A percentile compares a stretch with the other conserved stretches of the same genome.
Conservation (phyloP, 106 monocot species). For the Dendrobium chrysotoxum region DNA sequence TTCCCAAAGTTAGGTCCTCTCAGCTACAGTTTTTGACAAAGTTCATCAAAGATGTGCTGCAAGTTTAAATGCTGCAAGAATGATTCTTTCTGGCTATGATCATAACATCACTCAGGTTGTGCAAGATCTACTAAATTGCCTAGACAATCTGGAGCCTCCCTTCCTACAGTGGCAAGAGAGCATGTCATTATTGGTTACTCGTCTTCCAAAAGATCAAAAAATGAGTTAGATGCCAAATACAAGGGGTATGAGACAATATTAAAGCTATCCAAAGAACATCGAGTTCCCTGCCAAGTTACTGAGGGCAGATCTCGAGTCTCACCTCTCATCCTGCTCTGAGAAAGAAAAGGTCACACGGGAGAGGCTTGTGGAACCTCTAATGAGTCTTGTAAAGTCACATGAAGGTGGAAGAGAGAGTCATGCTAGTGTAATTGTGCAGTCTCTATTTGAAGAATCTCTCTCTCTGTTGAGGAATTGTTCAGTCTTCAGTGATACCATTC, state of each 20-base stretch:
- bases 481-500: conserved; percentile 89
- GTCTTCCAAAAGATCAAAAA: conserved; percentile 87
- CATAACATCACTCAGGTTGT: conserved; percentile 83
- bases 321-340: conserved; percentile 62
- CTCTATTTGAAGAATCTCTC: conserved; percentile 92
- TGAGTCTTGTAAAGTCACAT: conserved; percentile 83
- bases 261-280: conserved; percentile 39
- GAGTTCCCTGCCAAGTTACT: conserved; percentile 93
- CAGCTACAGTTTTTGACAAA: conserved; percentile 92
- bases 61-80: conserved; percentile 74
- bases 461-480: conserved; percentile 90
- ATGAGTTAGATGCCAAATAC: conserved; percentile 83
- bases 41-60: conserved; percentile 83
- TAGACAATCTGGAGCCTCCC: conserved; percentile 92
- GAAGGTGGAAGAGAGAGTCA: conserved; percentile 98
- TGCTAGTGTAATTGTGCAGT: conserved; percentile 74
- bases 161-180: conserved; percentile 97
- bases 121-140: conserved; percentile 68
- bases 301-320: conserved; percentile 67
- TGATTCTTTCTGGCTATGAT: conserved; percentile 98
- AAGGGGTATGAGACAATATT: conserved; percentile 65
- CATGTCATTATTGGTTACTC: conserved; percentile 94
- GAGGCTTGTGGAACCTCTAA: conserved; percentile 90
- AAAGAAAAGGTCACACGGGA: conserved; percentile 81
- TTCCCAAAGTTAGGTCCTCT: conserved; percentile 81